A percentile compares a stretch with the other conserved stretches of the same genome.
Conservation (phyloP, 2,329 filamentous ascomycete species). For the Botrytis aclada region DNA sequence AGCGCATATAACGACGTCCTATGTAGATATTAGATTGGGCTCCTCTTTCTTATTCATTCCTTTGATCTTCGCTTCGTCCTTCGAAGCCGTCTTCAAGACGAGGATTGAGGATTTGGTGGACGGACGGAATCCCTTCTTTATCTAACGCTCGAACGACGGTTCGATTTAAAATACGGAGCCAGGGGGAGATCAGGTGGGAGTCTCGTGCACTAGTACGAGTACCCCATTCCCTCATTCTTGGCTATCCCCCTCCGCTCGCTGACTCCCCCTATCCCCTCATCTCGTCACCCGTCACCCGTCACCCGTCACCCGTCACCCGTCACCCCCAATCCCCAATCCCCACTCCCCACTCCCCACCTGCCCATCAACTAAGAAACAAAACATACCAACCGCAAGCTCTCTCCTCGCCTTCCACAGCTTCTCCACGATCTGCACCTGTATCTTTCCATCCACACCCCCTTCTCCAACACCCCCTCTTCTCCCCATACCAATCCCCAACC, state of each 20-base stretch:
- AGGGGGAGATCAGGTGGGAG: too few relatives aligned
- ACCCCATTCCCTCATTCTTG: neutral
- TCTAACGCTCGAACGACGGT: neutral
- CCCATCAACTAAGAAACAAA: neutral
- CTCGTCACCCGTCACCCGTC: too few relatives aligned
- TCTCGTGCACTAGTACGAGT: neutral
- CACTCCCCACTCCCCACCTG: neutral
- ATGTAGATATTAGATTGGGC: neutral
- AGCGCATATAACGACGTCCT: conserved; percentile 62
- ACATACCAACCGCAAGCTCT: conserved; percentile 45
- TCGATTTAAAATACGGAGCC: neutral
- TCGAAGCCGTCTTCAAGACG: neutral
- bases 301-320: too few relatives aligned
- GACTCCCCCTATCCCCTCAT: neutral
- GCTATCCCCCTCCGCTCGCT: neutral
- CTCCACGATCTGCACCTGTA: conserved; percentile 36
- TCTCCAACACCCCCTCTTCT: neutral
- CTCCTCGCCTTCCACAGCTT: conserved; percentile 39
- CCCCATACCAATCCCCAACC: conserved; percentile 37
- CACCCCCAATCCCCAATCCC: neutral
- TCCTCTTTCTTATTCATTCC: neutral
- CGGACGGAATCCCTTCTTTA: too few relatives aligned
- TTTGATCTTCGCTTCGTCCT: neutral
- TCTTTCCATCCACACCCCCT: neutral
- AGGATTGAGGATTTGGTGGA: neutral